These are phyloP conservation scores for Trichaptum fuscoviolaceum DNA, from an alignment of 768 basidiomycete genomes.

Conservation along the genomic window DNA sequence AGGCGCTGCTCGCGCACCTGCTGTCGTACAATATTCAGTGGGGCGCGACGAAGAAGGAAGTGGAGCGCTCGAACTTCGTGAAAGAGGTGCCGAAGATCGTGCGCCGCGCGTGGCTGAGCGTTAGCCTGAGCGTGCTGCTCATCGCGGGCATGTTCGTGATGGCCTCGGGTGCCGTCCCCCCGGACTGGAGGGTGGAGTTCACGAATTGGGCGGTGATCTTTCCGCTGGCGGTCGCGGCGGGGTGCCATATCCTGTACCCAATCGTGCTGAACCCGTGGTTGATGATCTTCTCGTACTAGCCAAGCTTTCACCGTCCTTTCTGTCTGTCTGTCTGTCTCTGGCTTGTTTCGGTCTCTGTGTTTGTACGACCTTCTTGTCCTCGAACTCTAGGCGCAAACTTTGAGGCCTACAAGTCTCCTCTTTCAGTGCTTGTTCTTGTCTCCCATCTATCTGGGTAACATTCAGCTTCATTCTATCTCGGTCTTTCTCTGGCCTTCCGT, in stretches of 20 bases:
- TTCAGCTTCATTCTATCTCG: too few relatives aligned
- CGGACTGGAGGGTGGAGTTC: slow-evolving; percentile 58
- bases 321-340: background rate
- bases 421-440: too few relatives aligned
- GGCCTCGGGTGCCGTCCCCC: slow-evolving; percentile 40
- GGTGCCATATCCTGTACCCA: slow-evolving; percentile 15
- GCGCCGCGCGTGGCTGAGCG: slow-evolving; percentile 68
- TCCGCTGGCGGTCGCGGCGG: slow-evolving; percentile 32
- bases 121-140: slow-evolving; percentile 48
- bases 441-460: too few relatives aligned
- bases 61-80: slow-evolving; percentile 87
- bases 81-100: slow-evolving; percentile 82
- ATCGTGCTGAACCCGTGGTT: slow-evolving; percentile 86
- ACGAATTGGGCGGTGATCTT: slow-evolving; percentile 68
- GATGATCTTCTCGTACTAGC: slow-evolving; percentile 70
- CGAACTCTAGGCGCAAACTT: too few relatives aligned
- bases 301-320: background rate
- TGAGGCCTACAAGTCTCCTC: too few relatives aligned
- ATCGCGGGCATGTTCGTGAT: slow-evolving; percentile 56
- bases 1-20: slow-evolving; percentile 49
- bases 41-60: slow-evolving; percentile 71
- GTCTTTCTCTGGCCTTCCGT: too few relatives aligned
- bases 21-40: slow-evolving; percentile 56
- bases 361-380: too few relatives aligned
- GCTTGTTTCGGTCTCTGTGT: too few relatives aligned